Conservation (phyloP, 306 rosid genomes). For the Sindora glabra region DNA sequence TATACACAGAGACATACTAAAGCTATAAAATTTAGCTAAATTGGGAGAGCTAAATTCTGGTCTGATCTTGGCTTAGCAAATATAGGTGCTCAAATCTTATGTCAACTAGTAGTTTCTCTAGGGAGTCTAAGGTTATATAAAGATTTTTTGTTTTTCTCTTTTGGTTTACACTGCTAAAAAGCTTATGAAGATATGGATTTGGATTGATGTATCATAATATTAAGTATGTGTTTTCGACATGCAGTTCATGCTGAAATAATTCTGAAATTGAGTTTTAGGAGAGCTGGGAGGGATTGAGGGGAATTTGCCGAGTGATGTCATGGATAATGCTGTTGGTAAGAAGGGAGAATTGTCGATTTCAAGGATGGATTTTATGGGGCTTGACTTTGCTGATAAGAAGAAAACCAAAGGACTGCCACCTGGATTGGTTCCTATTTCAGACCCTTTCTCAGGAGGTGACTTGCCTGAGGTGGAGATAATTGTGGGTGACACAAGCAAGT, state of each 20-base stretch:
- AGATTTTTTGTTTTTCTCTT: no score
- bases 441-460: constrained; percentile 41
- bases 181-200: no score
- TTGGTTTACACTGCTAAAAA: no score
- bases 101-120: background rate
- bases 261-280: constrained; percentile 34
- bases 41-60: background rate
- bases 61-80: background rate
- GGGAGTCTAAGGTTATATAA: background rate
- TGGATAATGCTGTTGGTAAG: constrained; percentile 27
- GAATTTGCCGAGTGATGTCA: constrained; percentile 10
- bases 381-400: constrained; percentile 76
- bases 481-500: constrained; percentile 60
- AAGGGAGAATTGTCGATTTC: constrained; percentile 61
- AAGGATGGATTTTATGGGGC: constrained; percentile 75
- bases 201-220: background rate
- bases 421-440: constrained; percentile 70
- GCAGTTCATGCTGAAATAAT: constrained; percentile 22
- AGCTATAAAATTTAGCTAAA: background rate
- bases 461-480: constrained; percentile 75
- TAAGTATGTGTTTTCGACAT: background rate
- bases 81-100: background rate
- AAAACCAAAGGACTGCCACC: constrained; percentile 57
- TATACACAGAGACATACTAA: no score
- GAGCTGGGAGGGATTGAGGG: constrained; percentile 14